phyloP scores from a whole-genome alignment of 2,329 filamentous ascomycete species.

The Coniochaeta sp. region DNA sequence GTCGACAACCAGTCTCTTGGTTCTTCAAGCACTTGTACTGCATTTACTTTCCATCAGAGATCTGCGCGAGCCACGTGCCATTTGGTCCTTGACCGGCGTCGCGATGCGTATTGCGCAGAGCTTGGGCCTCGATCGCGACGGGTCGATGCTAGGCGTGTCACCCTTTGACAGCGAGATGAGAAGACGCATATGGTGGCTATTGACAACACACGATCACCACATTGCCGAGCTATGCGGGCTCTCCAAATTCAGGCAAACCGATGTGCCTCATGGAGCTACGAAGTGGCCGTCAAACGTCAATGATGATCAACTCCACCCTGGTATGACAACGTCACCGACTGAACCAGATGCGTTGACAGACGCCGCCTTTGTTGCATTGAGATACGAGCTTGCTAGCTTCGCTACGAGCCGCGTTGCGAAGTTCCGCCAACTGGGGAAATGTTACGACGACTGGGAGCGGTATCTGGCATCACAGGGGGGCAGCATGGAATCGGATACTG shows the following conservation, averaged over 20 bases:
- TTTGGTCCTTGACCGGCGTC: slow-evolving; percentile 3
- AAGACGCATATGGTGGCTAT: slow-evolving; percentile 34
- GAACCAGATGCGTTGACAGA: slow-evolving; percentile 3
- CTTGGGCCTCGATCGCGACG: slow-evolving; percentile 34
- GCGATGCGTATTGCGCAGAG: slow-evolving; percentile 22
- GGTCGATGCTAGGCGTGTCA: slow-evolving; percentile 21
- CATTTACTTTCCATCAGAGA: slow-evolving; percentile 1
- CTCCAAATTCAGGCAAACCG: slow-evolving; percentile 11
- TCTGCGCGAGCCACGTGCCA: slow-evolving; percentile 3
- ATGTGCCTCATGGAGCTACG: slow-evolving; percentile 10
- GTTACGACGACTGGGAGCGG: not conserved
- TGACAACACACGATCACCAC: slow-evolving; percentile 22
- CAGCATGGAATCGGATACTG: slow-evolving; percentile 8
- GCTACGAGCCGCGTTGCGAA: slow-evolving; percentile 5
- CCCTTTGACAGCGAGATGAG: slow-evolving; percentile 36
- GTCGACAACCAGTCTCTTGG: slow-evolving; percentile 21
- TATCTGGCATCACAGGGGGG: not conserved
- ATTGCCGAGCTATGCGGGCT: slow-evolving; percentile 17
- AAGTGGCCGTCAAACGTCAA: slow-evolving; percentile 20
- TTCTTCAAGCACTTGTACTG: slow-evolving; percentile 27
- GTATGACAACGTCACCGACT: not conserved
- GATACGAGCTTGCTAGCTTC: slow-evolving; percentile 7
- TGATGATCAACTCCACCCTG: slow-evolving; percentile 18
- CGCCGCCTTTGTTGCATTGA: slow-evolving; percentile 5
- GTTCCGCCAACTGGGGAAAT: slow-evolving; percentile 1